Conservation (phyloP, 345 rosid genomes). For the Lenwebbia sp. region DNA sequence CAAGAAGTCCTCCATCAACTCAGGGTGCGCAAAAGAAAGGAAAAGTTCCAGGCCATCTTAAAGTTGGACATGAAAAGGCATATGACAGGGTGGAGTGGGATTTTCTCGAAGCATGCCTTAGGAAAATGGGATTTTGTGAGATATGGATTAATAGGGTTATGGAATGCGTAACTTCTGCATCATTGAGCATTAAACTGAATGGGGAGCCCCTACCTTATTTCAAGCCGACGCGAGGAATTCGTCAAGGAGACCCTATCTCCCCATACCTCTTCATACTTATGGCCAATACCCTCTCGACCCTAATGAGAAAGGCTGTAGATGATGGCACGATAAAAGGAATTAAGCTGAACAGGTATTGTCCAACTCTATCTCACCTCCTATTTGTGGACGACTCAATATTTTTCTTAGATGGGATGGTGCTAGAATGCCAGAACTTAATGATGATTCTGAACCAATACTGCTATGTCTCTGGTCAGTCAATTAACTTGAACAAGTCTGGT, state of each 20-base stretch:
- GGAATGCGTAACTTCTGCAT: fast-evolving
- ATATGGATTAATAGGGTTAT: fast-evolving
- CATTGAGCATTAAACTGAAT: not conserved
- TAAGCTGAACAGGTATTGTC: fast-evolving
- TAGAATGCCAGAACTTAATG: fast-evolving
- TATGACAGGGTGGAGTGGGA: not conserved
- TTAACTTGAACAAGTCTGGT: slow-evolving; percentile 49
- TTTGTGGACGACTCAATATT: not conserved
- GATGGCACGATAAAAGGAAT: not conserved
- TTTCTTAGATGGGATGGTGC: fast-evolving
- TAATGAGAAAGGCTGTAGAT: not conserved
- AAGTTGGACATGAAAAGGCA: not conserved
- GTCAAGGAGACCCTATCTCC: not conserved
- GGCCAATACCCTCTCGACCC: not conserved
- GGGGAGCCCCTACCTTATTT: not conserved
- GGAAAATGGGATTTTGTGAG: no score
- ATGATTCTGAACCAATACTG: slow-evolving; percentile 88
- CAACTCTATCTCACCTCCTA: not conserved
- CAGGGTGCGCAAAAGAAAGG: not conserved
- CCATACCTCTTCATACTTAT: not conserved
- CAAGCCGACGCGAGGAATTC: not conserved
- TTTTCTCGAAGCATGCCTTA: not conserved
- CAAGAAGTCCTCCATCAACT: no score
- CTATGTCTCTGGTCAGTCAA: slow-evolving; percentile 46
- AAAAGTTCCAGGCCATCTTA: not conserved